Percentiles rank a stretch among this genome's conserved stretches.
Evolutionary conservation across 139 green algal species (phyloP).

Genomic region (Picochlorum sp.): DNA sequence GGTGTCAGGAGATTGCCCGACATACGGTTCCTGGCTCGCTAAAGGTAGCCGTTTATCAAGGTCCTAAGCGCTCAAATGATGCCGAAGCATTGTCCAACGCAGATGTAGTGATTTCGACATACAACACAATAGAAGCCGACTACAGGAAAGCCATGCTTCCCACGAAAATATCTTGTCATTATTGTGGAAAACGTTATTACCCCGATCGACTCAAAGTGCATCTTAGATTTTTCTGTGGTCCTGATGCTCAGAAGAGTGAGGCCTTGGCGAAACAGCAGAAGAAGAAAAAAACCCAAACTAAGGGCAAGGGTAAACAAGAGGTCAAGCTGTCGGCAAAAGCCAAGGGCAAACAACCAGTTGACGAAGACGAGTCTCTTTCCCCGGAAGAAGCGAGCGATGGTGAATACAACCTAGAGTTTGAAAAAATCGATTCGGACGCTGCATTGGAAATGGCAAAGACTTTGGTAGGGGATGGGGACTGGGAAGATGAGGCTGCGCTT

Average conservation of each 20-base stretch:
- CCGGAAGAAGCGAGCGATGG: conserved; percentile 10
- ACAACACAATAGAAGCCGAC: conserved; percentile 80
- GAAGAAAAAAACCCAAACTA: conserved; percentile 41
- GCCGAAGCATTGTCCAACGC: conserved; percentile 33
- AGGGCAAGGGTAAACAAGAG: conserved; percentile 11
- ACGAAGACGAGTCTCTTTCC: conserved; percentile 14
- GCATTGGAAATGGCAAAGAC: conserved; percentile 7
- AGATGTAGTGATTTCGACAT: conserved; percentile 90
- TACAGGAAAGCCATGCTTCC: conserved; percentile 44
- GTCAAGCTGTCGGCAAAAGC: neutral
- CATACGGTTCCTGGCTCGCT: conserved; percentile 52
- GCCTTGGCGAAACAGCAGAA: conserved; percentile 69
- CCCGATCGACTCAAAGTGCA: conserved; percentile 60
- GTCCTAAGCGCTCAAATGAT: conserved; percentile 42
- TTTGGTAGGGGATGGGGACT: neutral
- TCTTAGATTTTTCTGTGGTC: conserved; percentile 87
- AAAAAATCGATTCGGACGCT: conserved; percentile 23
- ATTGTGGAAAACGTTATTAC: conserved; percentile 75
- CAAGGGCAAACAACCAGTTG: conserved; percentile 2
- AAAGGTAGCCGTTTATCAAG: conserved; percentile 75
- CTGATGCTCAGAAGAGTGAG: conserved; percentile 63
- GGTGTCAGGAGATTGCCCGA: conserved; percentile 75
- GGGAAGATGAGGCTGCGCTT: conserved; percentile 14
- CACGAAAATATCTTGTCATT: conserved; percentile 60
- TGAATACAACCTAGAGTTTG: conserved; percentile 1